Conservation (phyloP, 1,284 basidiomycete genomes). For the Marasmius oreades region DNA sequence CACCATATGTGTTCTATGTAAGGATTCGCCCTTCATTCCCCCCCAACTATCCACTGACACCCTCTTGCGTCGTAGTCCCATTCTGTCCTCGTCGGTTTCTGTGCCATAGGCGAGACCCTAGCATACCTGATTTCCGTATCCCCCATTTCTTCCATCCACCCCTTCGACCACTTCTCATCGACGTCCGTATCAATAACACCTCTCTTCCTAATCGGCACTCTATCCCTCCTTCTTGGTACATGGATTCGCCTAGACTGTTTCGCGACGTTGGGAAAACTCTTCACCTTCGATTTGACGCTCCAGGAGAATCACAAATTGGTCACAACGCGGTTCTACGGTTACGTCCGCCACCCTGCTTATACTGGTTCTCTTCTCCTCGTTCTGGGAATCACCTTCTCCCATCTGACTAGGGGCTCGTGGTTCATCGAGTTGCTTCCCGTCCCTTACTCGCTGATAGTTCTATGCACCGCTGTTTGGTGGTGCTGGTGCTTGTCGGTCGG, state of each 20-base stretch:
- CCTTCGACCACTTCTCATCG: constrained; percentile 29
- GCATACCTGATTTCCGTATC: constrained; percentile 36
- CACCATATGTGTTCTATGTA: constrained; percentile 56
- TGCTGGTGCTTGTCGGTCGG: constrained; percentile 48
- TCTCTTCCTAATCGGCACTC: constrained; percentile 46
- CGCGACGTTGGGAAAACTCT: constrained; percentile 15
- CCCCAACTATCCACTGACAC: too few species aligned
- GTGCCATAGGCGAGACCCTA: constrained; percentile 46
- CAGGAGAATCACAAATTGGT: constrained; percentile 16
- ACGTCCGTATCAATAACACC: constrained; percentile 38
- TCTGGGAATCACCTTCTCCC: constrained; percentile 14
- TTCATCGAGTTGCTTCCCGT: constrained; percentile 46
- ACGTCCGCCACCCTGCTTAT: constrained; percentile 17
- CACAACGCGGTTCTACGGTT: constrained; percentile 14
- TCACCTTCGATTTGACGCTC: constrained; percentile 18
- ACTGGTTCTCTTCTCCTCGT: constrained; percentile 17
- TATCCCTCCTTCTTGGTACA: constrained; percentile 44
- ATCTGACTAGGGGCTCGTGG: constrained; percentile 50
- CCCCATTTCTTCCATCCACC: constrained; percentile 24
- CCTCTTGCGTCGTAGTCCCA: constrained; percentile 40
- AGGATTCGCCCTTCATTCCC: constrained; percentile 9
- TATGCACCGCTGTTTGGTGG: constrained; percentile 40
- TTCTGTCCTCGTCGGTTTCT: constrained; percentile 46
- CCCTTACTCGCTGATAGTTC: not conserved
- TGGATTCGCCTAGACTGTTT: constrained; percentile 37